Base-by-base conservation (phyloP, 1,284 basidiomycete species). In the Ganoderma meredithae region DNA sequence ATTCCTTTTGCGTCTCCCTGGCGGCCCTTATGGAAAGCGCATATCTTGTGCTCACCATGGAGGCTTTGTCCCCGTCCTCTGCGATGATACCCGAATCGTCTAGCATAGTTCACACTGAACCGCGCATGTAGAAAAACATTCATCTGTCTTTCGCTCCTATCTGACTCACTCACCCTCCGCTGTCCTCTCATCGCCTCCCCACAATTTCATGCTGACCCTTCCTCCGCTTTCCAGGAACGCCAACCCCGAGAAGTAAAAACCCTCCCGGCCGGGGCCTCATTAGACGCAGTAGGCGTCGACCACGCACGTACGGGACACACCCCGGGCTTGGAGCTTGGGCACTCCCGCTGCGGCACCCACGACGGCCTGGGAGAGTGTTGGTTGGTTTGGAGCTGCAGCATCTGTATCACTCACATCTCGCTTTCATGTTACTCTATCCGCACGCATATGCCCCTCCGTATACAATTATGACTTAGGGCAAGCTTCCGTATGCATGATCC, bases 141-240 rank as follows among this genome's bases (percentile, higher is more conserved):
- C 90, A 94, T 92, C 91, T 67, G 93, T 95, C 93, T 95, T 94
- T 94, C 92, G 93, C 92, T 93, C 92, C 91, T 93, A 92, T 94
- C 93, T 95, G 92, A 95, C 81, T 74, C 76, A 68, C 66, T 63
- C 70, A 71, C 59, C 73, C 68, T 70, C 63, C 70, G 63, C 62
- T 66, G 40, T 53, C 60, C 63, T 69, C 66, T 67, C 36, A 36
- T 47, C 27, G 31, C 60, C 66, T 49, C 47, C 49, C 25, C 33
- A 69, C 69, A 66, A 40, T n/a, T 67, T 27, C 47, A 44, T 71
- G 53, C 73, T 79, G 66, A 80, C 82, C 69, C 56, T 65, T 40
- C 71, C 36, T 36, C 67, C 22, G 68, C 66, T 71, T 61, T 25
- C 49, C 74, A 94, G 92, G 92, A 94, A 94, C 83, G 86, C 90